Evolutionary conservation across 805 yeast species (phyloP).

Genomic region (Novakomyces olei): DNA sequence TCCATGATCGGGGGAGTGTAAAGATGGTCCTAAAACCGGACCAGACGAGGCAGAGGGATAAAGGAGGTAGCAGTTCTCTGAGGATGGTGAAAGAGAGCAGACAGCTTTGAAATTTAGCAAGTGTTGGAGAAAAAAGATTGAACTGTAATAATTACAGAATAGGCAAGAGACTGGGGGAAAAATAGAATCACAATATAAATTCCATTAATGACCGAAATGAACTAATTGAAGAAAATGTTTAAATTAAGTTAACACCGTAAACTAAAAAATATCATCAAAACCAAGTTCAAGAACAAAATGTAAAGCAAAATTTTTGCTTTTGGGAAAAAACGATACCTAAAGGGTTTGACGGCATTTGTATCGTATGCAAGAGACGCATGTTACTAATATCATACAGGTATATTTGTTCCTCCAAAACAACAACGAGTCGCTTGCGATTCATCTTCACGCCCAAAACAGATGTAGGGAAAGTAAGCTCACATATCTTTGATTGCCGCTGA

Average conservation of each 20-base stretch:
- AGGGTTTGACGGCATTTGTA: conserved; percentile 33
- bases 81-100: conserved; percentile 18
- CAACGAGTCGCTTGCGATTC: conserved; percentile 63
- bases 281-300: neutral
- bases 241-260: conserved; percentile 7
- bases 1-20: conserved; percentile 2
- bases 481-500: no score
- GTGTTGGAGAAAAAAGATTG: neutral
- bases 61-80: conserved; percentile 29
- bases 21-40: neutral
- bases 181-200: no score
- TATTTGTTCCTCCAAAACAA: conserved; percentile 57
- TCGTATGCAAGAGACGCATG: conserved; percentile 56
- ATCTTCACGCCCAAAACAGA: conserved; percentile 47
- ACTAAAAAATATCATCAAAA: neutral
- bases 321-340: conserved; percentile 11
- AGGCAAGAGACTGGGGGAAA: no score
- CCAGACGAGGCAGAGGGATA: conserved; percentile 29
- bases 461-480: conserved; percentile 74
- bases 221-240: no score
- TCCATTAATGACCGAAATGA: no score
- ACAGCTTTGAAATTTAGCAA: conserved; percentile 13
- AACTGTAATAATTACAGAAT: no score
- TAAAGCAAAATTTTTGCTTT: neutral
- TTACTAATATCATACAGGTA: conserved; percentile 78